phyloP scores from a whole-genome alignment of 176 grass and related monocot species.

The Chloris gayana region DNA sequence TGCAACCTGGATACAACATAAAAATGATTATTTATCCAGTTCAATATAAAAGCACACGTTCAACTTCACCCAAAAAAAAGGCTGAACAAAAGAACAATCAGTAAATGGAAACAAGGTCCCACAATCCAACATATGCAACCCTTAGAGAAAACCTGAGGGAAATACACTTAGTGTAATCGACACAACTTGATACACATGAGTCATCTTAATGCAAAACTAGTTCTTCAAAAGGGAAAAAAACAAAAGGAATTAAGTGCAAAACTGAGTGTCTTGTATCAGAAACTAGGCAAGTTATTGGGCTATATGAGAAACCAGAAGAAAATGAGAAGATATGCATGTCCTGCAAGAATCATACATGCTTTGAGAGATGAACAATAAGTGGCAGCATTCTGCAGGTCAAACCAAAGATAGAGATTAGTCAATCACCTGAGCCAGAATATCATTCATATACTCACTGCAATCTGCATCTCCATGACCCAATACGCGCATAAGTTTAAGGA shows the following conservation, averaged over 20 bases:
- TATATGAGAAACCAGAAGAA: constrained; percentile 12
- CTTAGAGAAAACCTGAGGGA: not conserved
- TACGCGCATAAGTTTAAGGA: constrained; percentile 83
- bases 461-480: constrained; percentile 94
- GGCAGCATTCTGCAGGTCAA: not conserved
- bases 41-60: not conserved
- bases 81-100: not conserved
- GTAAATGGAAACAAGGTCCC: not conserved
- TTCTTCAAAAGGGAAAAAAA: not conserved
- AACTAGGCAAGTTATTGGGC: not conserved
- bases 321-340: constrained; percentile 1
- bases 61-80: not conserved
- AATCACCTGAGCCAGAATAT: constrained; percentile 96
- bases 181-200: not conserved
- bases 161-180: not conserved
- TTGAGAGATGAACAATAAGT: constrained; percentile 19
- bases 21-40: not conserved
- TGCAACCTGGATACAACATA: constrained; percentile 69
- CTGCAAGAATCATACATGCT: constrained; percentile 20
- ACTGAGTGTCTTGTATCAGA: not conserved
- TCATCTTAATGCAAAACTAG: constrained; percentile 5
- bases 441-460: constrained; percentile 94
- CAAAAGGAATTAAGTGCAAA: not conserved
- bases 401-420: constrained; percentile 23
- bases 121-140: constrained; percentile 24